Base-by-base conservation (phyloP, 768 basidiomycete genomes). In the Tulasnella sp. region DNA sequence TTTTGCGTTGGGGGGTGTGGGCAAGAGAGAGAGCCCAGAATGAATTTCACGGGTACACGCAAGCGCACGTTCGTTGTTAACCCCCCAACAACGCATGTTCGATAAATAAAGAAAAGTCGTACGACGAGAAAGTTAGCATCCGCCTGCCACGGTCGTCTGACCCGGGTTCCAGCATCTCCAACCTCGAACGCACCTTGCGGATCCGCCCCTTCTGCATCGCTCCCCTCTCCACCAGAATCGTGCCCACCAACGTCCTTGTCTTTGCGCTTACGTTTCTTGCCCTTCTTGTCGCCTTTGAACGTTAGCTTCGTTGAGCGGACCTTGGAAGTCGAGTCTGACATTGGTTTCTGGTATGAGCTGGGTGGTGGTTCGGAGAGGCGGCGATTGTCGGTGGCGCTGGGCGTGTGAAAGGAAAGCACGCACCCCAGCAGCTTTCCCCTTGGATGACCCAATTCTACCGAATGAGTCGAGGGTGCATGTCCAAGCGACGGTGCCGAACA, bases 211-310 rank as follows among this genome's bases (percentile, higher is more conserved):
- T 82, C 82, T 20, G 74, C 82, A 22, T 48, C 46, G 18, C 46
- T 42, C n/a, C 60, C 40, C 28, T 44, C 74, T 46, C 80, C 48
- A 81, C 73, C 73, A 69, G 78, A 80, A 22, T 72, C 80, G 31
- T 79, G 78, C 3, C 87, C 88, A 46, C 89, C 90, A 42, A 88
- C 90, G 16, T 89, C 88, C 18, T 81, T 84, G 48, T 87, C 87
- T 18, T 91, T 90, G 83, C 91, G 88, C 84, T 92, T 95, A 77
- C 94, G 89, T 85, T 96, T 96, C 89, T 94, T 95, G 88, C 91
- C 92, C 1, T 89, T 85, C 86, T 95, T 95, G 74, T 96, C 95
- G 11, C 95, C 95, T 84, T 97, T 97, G 87, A 96, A 96, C 83
- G 91, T 94, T 82, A 96, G 91, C 84, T 92, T 95, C 18, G 90